A percentile compares a stretch with the other conserved stretches of the same genome.
phyloP scores from a whole-genome alignment of 495 filamentous ascomycete species.

The Xylaria scruposa region DNA sequence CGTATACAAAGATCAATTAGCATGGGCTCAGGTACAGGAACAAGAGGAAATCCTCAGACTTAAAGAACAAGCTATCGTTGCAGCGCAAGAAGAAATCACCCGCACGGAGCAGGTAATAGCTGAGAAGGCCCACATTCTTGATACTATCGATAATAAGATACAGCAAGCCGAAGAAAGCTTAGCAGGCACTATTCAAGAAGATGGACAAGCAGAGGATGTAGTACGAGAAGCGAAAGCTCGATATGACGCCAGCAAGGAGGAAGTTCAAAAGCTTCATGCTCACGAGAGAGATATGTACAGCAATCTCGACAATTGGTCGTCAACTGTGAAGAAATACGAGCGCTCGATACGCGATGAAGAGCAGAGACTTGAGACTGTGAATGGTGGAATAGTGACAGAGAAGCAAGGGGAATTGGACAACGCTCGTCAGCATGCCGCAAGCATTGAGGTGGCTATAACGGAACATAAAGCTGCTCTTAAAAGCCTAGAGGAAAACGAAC shows the following conservation, averaged over 20 bases:
- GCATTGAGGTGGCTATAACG: conserved; percentile 46
- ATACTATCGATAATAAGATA: conserved; percentile 40
- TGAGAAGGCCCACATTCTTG: conserved; percentile 40
- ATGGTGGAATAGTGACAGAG: conserved; percentile 54
- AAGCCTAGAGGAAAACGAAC: conserved; percentile 34
- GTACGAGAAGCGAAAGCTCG: conserved; percentile 45
- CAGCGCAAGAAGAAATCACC: conserved; percentile 40
- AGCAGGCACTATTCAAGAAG: conserved; percentile 38
- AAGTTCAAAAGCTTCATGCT: conserved; percentile 44
- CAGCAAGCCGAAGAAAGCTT: conserved; percentile 35
- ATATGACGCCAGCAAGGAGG: conserved; percentile 40
- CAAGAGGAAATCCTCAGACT: conserved; percentile 44
- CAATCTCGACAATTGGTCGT: conserved; percentile 42
- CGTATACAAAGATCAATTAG: conserved; percentile 66
- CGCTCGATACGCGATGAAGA: conserved; percentile 51
- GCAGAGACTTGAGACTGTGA: conserved; percentile 58
- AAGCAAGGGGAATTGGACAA: conserved; percentile 51
- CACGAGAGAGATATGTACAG: conserved; percentile 57
- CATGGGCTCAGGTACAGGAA: conserved; percentile 71
- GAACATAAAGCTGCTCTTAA: conserved; percentile 40
- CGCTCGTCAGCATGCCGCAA: conserved; percentile 56
- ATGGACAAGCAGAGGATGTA: conserved; percentile 47
- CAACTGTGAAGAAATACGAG: conserved; percentile 46
- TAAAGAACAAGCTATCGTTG: conserved; percentile 40
- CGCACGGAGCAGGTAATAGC: conserved; percentile 34